Evolutionary conservation across 2,329 filamentous ascomycete species (phyloP).

Genomic region (Elsinoe australis): DNA sequence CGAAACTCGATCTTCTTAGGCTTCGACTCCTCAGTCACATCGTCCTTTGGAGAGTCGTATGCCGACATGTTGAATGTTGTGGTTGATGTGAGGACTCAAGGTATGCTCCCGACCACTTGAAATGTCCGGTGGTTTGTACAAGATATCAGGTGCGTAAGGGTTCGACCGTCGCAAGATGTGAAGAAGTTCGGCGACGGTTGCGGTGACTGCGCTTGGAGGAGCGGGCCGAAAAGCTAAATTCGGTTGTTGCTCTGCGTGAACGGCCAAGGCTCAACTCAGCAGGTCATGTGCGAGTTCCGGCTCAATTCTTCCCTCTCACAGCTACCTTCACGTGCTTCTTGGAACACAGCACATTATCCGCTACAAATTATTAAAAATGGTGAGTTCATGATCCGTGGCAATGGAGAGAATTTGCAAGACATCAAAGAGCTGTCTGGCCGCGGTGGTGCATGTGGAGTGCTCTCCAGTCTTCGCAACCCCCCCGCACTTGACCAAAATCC

Average conservation of each 20-base stretch:
- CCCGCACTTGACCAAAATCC: constrained; percentile 12
- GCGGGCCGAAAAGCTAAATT: neutral
- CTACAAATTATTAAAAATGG: constrained; percentile 3
- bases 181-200: too few species aligned
- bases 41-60: constrained; percentile 27
- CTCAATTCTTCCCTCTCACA: constrained; percentile 2
- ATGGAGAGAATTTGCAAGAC: neutral
- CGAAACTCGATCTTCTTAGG: constrained; percentile 82
- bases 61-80: constrained; percentile 24
- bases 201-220: neutral
- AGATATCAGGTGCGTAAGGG: neutral
- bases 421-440: constrained; percentile 1
- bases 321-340: constrained; percentile 11
- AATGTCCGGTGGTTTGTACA: too few species aligned
- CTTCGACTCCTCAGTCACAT: constrained; percentile 32
- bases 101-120: too few species aligned
- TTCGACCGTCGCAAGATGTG: too few species aligned
- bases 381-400: neutral
- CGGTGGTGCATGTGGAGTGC: constrained; percentile 10
- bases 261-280: constrained; percentile 10
- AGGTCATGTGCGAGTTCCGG: constrained; percentile 12
- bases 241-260: constrained; percentile 13
- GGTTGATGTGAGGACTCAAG: neutral
- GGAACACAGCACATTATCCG: neutral
- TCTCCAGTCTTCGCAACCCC: neutral